Base-by-base conservation (phyloP, 306 rosid species). In the Prunus kanzakura region DNA sequence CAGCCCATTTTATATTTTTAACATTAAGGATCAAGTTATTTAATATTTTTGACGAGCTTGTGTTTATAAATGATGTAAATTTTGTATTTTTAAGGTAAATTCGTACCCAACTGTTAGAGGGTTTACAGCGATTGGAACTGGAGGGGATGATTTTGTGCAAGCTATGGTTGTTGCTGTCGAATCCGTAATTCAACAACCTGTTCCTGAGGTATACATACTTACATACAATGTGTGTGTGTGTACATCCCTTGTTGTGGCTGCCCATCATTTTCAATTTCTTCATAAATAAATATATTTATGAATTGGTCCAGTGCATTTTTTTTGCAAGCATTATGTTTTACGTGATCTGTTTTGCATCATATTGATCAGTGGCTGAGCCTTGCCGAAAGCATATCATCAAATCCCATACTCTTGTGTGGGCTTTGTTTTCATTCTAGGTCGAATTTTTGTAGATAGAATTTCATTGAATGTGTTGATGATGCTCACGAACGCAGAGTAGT, bases 71-170 rank as follows among this genome's bases (percentile, higher is more conserved):
- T 20, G 27, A 49, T 57, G 27, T 72, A 18, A 49, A 13, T 64
- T 49, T 32, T 13, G 14, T 27, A 38, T 3, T 2, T 7, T 35
- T 2, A 72, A 96, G 99, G 98, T 92, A 54, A 96, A 96, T 71
- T 91, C 98, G 29, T 96, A 96, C 76, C 98, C 99, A 49, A 91
- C 96, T 30, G 97, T 83, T 70, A 65, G 98, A 85, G 97, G 96
- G 2, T 96, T 96, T 69, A 96, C 99, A 6, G 99, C 99, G 3
- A 96, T 96, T 68, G 99, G 98, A 75, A 92, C 93, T 1, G 97
- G 97, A 73, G 96, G 96, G 19, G 94, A 93, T 61, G 97, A 93
- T 62, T 93, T 93, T 70, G 97, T 93, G 81, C 96, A 90, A 71
- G 88, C 97, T 52, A 93, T 93, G 97, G 91, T 93, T 43, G 88